Conservation (phyloP, 78 protist species). For the Creolimax fragrantissima region DNA sequence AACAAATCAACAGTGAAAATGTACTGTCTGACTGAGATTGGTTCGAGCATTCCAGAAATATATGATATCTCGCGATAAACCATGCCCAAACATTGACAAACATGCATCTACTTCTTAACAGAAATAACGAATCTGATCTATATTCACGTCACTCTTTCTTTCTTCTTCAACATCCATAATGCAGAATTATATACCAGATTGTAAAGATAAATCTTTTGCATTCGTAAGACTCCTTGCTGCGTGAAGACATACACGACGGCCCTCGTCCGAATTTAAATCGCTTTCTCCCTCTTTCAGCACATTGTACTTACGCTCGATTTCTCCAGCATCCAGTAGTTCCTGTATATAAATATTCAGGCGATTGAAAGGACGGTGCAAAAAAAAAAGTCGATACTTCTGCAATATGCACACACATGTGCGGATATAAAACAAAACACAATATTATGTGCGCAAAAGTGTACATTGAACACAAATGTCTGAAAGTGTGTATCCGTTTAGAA, state of each 20-base stretch:
- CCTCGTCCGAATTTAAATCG: background rate
- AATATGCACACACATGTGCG: background rate
- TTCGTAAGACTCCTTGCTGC: background rate
- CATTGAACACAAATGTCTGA: no score
- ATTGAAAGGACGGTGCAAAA: background rate
- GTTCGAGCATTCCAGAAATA: no score
- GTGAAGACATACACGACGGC: background rate
- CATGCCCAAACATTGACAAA: no score
- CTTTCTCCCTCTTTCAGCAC: background rate
- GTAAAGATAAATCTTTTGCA: background rate
- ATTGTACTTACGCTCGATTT: background rate
- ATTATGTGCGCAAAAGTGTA: no score
- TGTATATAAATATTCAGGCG: background rate
- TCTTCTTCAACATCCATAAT: no score
- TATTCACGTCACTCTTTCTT: no score
- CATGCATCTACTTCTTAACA: no score
- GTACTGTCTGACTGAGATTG: no score
- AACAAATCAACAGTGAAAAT: no score
- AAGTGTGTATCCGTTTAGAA: no score
- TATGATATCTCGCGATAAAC: no score
- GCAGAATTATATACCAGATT: background rate
- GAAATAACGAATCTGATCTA: no score
- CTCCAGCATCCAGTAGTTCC: background rate
- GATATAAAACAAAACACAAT: background rate
- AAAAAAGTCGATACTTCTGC: background rate